A percentile compares a stretch with the other conserved stretches of the same genome.
phyloP scores from a whole-genome alignment of 495 filamentous ascomycete genomes.

The Aspergillus taichungensis region DNA sequence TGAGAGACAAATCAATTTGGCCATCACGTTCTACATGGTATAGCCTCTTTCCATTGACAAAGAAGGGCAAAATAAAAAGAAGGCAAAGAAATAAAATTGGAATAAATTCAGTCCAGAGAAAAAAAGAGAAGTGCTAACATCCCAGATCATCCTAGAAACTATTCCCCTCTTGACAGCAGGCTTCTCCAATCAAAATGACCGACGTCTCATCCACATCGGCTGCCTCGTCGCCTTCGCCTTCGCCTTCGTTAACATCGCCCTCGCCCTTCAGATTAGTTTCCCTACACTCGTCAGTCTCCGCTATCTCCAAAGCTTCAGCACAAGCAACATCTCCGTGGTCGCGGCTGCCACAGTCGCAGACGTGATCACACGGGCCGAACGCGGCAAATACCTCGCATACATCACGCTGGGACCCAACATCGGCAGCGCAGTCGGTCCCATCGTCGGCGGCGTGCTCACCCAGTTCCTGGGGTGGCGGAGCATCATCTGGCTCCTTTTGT shows the following conservation, averaged over 20 bases:
- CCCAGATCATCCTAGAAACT: conserved; percentile 30
- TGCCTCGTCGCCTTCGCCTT: conserved; percentile 26
- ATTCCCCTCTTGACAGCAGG: conserved; percentile 30
- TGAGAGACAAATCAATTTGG: conserved; percentile 51
- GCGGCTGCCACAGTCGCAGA: conserved; percentile 25
- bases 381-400: conserved; percentile 27
- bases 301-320: conserved; percentile 31
- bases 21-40: conserved; percentile 51
- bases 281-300: conserved; percentile 32
- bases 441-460: conserved; percentile 51
- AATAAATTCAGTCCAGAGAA: background rate
- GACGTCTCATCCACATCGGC: conserved; percentile 29
- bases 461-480: conserved; percentile 55
- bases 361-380: conserved; percentile 22
- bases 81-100: no score
- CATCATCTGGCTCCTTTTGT: conserved; percentile 63
- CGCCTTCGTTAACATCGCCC: conserved; percentile 27
- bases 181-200: conserved; percentile 29
- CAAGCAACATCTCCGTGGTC: conserved; percentile 25
- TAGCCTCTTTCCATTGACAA: background rate
- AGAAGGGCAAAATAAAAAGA: no score
- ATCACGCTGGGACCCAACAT: conserved; percentile 7
- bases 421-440: conserved; percentile 43
- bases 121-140: background rate
- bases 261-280: conserved; percentile 28